These are phyloP conservation scores for Suhomyces sp. DNA, from an alignment of 805 yeast species.

Conservation along the genomic window DNA sequence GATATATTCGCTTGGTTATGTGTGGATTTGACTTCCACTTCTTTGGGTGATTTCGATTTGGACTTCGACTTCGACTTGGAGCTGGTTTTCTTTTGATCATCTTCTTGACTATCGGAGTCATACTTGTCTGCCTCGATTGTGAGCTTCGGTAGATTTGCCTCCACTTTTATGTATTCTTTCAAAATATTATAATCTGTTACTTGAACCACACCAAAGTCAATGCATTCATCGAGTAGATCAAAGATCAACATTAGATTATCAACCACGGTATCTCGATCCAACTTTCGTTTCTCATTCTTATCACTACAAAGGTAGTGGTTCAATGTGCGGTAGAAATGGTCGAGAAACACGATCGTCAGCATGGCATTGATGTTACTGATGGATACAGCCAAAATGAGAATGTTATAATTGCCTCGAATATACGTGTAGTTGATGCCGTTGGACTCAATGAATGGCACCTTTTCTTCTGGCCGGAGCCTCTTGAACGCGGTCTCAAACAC, in stretches of 20 bases:
- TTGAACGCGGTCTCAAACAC: constrained; percentile 25
- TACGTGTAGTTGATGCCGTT: constrained; percentile 58
- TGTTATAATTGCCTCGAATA: constrained; percentile 45
- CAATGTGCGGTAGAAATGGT: constrained; percentile 33
- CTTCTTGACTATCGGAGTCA: constrained; percentile 4
- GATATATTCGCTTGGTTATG: constrained; percentile 37
- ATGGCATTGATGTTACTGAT: constrained; percentile 54
- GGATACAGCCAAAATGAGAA: constrained; percentile 43
- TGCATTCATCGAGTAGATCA: constrained; percentile 85
- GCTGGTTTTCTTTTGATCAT: constrained; percentile 6
- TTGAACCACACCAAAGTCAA: constrained; percentile 88
- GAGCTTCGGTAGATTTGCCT: constrained; percentile 29
- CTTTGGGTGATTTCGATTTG: constrained; percentile 10
- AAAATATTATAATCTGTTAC: constrained; percentile 76
- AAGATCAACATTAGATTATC: constrained; percentile 76
- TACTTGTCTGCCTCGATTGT: constrained; percentile 10
- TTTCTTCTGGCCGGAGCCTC: constrained; percentile 18
- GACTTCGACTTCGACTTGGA: constrained; percentile 11
- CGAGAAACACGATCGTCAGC: constrained; percentile 57
- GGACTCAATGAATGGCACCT: constrained; percentile 44
- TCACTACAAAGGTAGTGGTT: constrained; percentile 24
- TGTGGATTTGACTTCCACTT: constrained; percentile 32
- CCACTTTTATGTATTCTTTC: constrained; percentile 72
- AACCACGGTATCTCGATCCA: constrained; percentile 55
- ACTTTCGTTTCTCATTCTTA: neutral